Conservation (phyloP, 2,329 filamentous ascomycete species). For the Tricladium varicosporioides region DNA sequence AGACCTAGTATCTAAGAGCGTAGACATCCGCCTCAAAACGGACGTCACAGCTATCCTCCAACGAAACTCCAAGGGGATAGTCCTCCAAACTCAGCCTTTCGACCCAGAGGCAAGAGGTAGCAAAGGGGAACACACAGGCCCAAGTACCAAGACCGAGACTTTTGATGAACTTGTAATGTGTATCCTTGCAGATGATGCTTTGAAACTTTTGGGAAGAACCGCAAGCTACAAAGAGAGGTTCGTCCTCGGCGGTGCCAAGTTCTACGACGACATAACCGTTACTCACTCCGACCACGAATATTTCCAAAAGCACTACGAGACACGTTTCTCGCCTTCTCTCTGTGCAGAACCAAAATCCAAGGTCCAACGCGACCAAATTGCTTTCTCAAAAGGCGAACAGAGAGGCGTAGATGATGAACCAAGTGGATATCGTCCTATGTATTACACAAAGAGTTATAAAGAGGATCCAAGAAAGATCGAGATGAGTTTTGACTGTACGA, state of each 20-base stretch:
- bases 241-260: constrained; percentile 68
- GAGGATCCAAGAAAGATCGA: constrained; percentile 57
- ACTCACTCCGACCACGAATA: constrained; percentile 65
- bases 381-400: constrained; percentile 43
- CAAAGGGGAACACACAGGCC: constrained; percentile 35
- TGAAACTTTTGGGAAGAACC: constrained; percentile 55
- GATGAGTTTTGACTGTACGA: constrained; percentile 74
- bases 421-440: constrained; percentile 60
- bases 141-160: constrained; percentile 45
- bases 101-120: constrained; percentile 51
- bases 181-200: constrained; percentile 62
- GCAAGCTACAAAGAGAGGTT: constrained; percentile 60
- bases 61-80: constrained; percentile 50
- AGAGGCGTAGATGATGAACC: constrained; percentile 52
- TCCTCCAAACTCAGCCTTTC: constrained; percentile 44
- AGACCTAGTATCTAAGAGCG: constrained; percentile 51
- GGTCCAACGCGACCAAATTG: constrained; percentile 40
- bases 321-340: constrained; percentile 50
- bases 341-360: constrained; percentile 46
- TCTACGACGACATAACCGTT: constrained; percentile 69
- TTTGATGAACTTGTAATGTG: constrained; percentile 69
- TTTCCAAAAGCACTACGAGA: constrained; percentile 68
- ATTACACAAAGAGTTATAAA: constrained; percentile 60
- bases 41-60: constrained; percentile 53
- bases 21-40: constrained; percentile 54